Evolutionary conservation across 2,329 filamentous ascomycete genomes (phyloP).

Genomic region (Teratosphaeria destructans): DNA sequence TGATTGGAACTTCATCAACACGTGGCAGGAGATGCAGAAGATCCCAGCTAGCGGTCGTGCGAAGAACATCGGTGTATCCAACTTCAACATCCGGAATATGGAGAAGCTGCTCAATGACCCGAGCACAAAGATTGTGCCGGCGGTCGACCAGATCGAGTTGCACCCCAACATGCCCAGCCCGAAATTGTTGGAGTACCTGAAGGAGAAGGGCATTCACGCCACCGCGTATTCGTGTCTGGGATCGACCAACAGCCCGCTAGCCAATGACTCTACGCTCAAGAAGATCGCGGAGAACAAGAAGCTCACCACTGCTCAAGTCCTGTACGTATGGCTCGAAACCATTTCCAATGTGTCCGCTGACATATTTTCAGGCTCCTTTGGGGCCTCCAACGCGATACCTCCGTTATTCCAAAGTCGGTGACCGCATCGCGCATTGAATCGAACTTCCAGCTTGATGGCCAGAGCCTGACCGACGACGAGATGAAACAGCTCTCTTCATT

Average conservation of each 20-base stretch:
- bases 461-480: slow-evolving; percentile 63
- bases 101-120: slow-evolving; percentile 60
- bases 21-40: slow-evolving; percentile 43
- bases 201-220: slow-evolving; percentile 61
- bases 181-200: slow-evolving; percentile 64
- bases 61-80: slow-evolving; percentile 66
- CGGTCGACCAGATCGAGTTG: slow-evolving; percentile 74
- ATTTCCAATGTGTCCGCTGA: slow-evolving; percentile 2
- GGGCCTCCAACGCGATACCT: slow-evolving; percentile 71
- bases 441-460: slow-evolving; percentile 67
- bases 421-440: slow-evolving; percentile 61
- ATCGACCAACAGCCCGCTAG: slow-evolving; percentile 58
- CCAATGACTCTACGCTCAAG: slow-evolving; percentile 54
- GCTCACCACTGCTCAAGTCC: slow-evolving; percentile 63
- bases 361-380: slow-evolving; percentile 46
- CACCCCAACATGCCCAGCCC: slow-evolving; percentile 75
- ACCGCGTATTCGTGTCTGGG: slow-evolving; percentile 68
- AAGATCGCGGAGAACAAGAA: slow-evolving; percentile 51
- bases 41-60: slow-evolving; percentile 59
- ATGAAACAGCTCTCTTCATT: slow-evolving; percentile 57
- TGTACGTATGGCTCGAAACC: slow-evolving; percentile 29
- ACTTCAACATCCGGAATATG: slow-evolving; percentile 72
- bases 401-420: slow-evolving; percentile 77
- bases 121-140: slow-evolving; percentile 50
- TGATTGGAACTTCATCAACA: slow-evolving; percentile 77